Evolutionary conservation across 345 rosid species (phyloP).

Genomic region (Pelargonium nanum): DNA sequence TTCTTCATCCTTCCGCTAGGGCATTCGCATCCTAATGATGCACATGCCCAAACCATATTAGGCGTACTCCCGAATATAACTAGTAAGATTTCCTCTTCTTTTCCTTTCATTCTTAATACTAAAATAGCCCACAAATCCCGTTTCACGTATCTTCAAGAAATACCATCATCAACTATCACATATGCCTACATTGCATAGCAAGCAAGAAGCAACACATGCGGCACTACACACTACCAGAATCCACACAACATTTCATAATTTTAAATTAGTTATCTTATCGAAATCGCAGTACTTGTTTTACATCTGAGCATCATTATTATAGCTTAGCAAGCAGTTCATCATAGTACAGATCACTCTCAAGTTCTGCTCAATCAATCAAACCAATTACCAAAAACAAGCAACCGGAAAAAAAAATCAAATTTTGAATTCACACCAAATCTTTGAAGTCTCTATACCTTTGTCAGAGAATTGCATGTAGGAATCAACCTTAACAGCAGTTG

Average conservation of each 20-base stretch:
- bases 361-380: not conserved
- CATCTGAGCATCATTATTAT: not conserved
- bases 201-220: not conserved
- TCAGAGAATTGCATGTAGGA: conserved; percentile 82
- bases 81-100: not conserved
- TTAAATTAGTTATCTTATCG: not conserved
- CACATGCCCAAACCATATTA: too few relatives aligned
- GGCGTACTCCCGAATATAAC: not conserved
- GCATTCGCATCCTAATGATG: too few relatives aligned
- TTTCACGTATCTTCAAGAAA: not conserved
- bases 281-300: not conserved
- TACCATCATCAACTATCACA: too few relatives aligned
- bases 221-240: not conserved
- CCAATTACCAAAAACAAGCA: not conserved
- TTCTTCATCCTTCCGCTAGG: too few relatives aligned
- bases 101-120: not conserved
- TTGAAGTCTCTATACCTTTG: conserved; percentile 50
- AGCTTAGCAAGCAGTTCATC: not conserved
- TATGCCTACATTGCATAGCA: too few relatives aligned
- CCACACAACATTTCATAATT: not conserved
- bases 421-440: too few relatives aligned
- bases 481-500: conserved; percentile 67
- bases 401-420: not conserved
- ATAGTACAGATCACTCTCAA: not conserved
- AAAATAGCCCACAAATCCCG: not conserved